Evolutionary conservation across 1,284 basidiomycete genomes (phyloP), one percentile per base, ranked within the genome.

Genomic region (Vanrija sp.): DNA sequence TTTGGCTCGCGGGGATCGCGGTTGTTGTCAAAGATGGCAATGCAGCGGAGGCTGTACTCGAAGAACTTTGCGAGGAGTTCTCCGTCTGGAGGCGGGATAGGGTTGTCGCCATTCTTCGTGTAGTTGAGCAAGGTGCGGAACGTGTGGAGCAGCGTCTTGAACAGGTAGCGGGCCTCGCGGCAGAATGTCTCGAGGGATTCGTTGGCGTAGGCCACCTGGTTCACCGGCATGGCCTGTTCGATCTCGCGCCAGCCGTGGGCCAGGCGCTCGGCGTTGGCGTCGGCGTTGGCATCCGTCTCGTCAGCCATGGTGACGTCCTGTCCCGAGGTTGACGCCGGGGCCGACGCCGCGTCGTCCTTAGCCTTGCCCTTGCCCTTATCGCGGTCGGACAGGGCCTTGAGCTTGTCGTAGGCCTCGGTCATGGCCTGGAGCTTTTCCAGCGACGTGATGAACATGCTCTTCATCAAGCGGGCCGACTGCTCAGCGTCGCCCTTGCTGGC

Each of bases 81-180:
- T n/a, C 92, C 92, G 63, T 98, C 90, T 0, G 73, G 70, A 19
- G 67, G 64, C 3, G 90, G 87, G 50, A 84, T 77, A 0, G 85
- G 83, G 7, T 84, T 85, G 20, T 91, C 88, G 57, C 85, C 84
- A 69, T 88, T 88, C 62, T 88, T 88, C 58, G 98, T 79, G 22
- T 85, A 84, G 23, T 81, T 80, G 12, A 98, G 81, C 58, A 89
- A 85, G 2, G 87, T 86, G 49, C 94, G 88, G 75, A 97, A 88
- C 6, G 89, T 92, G 63, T 93, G 92, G 15, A 97, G 81, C 45
- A 98, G 81, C 15, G 92, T 89, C 58, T 92, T 87, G 73, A 93
- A 89, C 20, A 98, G 80, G 56, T 87, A 82, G 37, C 92, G 86
- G 39, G 87, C 88, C 65, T 94, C 94, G 66, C 82, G 47, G 85